Evolutionary conservation across 768 basidiomycete genomes (phyloP), one percentile per base, ranked within the genome.

Genomic region (Tylopilus subfusipes): DNA sequence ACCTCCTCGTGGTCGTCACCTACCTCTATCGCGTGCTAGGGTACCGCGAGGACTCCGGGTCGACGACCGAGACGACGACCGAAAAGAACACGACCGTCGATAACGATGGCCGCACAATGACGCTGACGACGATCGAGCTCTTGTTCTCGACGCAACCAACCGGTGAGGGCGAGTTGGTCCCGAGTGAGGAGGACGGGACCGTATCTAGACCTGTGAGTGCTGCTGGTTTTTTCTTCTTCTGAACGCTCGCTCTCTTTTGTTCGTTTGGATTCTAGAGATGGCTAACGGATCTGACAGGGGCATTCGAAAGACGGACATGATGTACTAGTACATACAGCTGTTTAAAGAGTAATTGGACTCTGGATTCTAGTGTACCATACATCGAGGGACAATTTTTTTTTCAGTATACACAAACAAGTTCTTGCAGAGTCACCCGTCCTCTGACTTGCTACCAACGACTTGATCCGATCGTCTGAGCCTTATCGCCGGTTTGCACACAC

Each of bases 1-100:
- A 68, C 21, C 40, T 68, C 2, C 55, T 66, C 21, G 59, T 68
- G 31, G 48, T 68, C 21, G 59, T 46, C 40, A 69, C 68, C 8
- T 60, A 67, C 33, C 27, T 67, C 36, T 67, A 69, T 50, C 61
- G 67, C 19, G 42, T 58, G 13, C 39, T 68, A 8, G 39, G 56
- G 27, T 33, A 14, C 36, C 29, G 29, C 11, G n/a, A 7, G 11
- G 33, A 30, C 21, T n/a, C n/a, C n/a, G 27, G 25, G 6, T 11
- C 25, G 13, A 2, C 1, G 7, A 9, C 5, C 6, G 47, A 44
- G 3, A 18, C 34, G 14, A 4, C 43, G 42, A 46, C 10, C 8
- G 30, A 51, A 19, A 12, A 22, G 5, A 30, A 19, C 9, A 10
- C 51, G 2, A 8, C 8, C 5, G 31, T 5, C 13, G 50, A 31